phyloP scores from a whole-genome alignment of 805 yeast genomes.

The Candida ortonii region DNA sequence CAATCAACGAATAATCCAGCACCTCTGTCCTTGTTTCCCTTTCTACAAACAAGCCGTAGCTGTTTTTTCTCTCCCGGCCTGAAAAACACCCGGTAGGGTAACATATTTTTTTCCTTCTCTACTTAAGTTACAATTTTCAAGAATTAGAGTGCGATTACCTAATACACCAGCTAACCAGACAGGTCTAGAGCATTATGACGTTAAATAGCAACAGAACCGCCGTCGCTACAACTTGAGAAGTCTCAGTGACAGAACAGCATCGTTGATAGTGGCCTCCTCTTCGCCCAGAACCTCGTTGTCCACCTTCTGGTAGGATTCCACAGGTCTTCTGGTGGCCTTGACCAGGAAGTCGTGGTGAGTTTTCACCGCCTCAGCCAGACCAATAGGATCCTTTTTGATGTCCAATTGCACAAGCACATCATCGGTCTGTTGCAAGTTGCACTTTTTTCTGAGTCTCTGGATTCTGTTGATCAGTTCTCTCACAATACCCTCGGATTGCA shows the following conservation, averaged over 20 bases:
- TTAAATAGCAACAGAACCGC: too few species aligned
- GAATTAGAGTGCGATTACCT: conserved; percentile 3
- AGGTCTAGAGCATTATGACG: too few species aligned
- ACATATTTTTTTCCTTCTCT: conserved; percentile 1
- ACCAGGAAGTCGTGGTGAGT: conserved; percentile 65
- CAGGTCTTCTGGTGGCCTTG: conserved; percentile 72
- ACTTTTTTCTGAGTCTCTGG: conserved; percentile 95
- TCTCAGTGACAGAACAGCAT: conserved; percentile 73
- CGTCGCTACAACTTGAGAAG: conserved; percentile 64
- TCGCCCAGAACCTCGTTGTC: conserved; percentile 62
- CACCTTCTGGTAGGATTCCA: conserved; percentile 46
- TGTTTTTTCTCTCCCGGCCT: too few species aligned
- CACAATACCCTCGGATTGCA: conserved; percentile 91
- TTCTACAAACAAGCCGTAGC: too few species aligned
- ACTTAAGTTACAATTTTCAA: not conserved
- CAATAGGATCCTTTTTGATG: conserved; percentile 66
- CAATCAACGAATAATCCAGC: too few species aligned
- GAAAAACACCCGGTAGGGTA: too few species aligned
- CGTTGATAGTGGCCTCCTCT: conserved; percentile 83
- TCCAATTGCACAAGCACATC: conserved; percentile 86
- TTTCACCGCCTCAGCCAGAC: conserved; percentile 57
- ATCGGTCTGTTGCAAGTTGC: conserved; percentile 90
- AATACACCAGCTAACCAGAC: conserved; percentile 2
- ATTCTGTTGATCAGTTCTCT: conserved; percentile 96
- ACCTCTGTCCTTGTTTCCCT: too few species aligned